phyloP scores from a whole-genome alignment of 2,329 filamentous ascomycete genomes.

The Diaporthe vaccinii region DNA sequence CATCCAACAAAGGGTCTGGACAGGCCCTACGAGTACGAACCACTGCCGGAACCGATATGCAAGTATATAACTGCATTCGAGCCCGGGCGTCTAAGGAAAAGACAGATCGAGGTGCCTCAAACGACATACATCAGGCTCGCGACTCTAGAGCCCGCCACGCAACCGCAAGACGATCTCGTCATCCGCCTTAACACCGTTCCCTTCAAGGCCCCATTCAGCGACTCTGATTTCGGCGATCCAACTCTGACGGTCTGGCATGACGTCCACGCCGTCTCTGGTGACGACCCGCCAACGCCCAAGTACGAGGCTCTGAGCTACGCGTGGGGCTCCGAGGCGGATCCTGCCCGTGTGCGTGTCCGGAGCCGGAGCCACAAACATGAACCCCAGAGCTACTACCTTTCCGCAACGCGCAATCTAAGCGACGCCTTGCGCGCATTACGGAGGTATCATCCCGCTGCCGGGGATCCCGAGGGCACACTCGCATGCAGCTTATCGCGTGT shows the following conservation, averaged over 20 bases:
- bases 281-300: not conserved
- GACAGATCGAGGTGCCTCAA: not conserved
- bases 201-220: constrained; percentile 1
- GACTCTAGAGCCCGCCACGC: constrained; percentile 8
- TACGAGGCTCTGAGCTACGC: constrained; percentile 23
- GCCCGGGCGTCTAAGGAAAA: not conserved
- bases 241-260: not conserved
- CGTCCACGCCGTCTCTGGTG: not conserved
- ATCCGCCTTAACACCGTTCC: constrained; percentile 5
- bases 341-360: not conserved
- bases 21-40: not conserved
- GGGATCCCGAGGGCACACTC: not conserved
- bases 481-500: not conserved
- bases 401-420: not conserved
- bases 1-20: not conserved
- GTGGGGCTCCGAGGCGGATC: constrained; percentile 12
- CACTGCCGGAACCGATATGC: constrained; percentile 7
- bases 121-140: constrained; percentile 19
- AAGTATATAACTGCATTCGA: not conserved
- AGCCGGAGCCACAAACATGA: not conserved
- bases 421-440: constrained; percentile 3
- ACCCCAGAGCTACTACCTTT: not conserved
- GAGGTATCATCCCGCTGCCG: not conserved
- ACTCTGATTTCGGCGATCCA: not conserved
- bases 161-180: not conserved